A percentile compares a stretch with the other conserved stretches of the same genome.
Evolutionary conservation across 2,329 filamentous ascomycete species (phyloP).

Genomic region (Aspergillus versicolor): DNA sequence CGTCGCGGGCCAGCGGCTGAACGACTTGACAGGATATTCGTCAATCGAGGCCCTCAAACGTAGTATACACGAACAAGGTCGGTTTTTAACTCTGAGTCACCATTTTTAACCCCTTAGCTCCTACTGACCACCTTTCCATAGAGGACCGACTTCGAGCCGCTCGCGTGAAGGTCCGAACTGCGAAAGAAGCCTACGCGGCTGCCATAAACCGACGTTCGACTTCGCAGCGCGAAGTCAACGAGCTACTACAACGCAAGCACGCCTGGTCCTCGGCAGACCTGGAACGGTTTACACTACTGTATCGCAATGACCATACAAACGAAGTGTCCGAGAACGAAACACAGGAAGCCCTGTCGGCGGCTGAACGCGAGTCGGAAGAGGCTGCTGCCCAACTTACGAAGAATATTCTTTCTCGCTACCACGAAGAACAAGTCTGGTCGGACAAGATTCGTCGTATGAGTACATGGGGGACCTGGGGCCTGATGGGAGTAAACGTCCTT

Average conservation of each 20-base stretch:
- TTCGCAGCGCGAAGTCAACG: conserved; percentile 93
- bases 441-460: conserved; percentile 95
- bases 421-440: conserved; percentile 99
- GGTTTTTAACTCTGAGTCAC: neutral
- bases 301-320: conserved; percentile 88
- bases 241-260: conserved; percentile 89
- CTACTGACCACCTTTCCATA: conserved; percentile 5
- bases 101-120: neutral
- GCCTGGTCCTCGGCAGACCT: conserved; percentile 84
- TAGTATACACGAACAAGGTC: conserved; percentile 69
- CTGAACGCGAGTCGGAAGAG: conserved; percentile 78
- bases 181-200: conserved; percentile 76
- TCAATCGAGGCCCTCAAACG: conserved; percentile 82
- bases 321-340: conserved; percentile 77
- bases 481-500: conserved; percentile 95
- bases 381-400: conserved; percentile 73
- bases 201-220: conserved; percentile 79
- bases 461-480: conserved; percentile 96
- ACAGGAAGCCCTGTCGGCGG: conserved; percentile 68
- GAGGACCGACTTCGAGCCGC: conserved; percentile 55
- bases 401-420: conserved; percentile 85
- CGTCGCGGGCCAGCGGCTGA: conserved; percentile 81
- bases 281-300: conserved; percentile 90
- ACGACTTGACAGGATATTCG: conserved; percentile 91
- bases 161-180: conserved; percentile 65